phyloP scores from a whole-genome alignment of 1,284 basidiomycete genomes.

The Leccinum griseonigrum region DNA sequence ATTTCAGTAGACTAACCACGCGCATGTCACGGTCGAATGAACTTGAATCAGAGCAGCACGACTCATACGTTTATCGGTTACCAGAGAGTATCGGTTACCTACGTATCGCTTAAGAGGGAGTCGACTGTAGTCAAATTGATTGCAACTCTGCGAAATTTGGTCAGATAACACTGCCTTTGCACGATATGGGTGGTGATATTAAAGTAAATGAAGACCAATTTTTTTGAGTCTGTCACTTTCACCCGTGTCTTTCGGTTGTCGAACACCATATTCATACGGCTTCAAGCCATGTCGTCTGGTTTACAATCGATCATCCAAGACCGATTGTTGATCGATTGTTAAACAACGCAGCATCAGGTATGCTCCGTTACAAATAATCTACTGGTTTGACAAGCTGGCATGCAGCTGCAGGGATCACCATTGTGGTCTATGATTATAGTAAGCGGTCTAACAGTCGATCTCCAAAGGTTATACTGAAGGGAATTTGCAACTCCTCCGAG shows the following conservation, averaged over 20 bases:
- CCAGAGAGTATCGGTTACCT: too few relatives aligned
- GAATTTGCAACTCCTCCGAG: background rate
- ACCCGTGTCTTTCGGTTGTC: background rate
- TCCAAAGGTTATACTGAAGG: too few relatives aligned
- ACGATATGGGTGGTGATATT: background rate
- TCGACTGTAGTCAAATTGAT: too few relatives aligned
- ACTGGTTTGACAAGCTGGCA: background rate
- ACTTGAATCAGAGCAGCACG: too few relatives aligned
- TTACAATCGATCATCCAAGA: background rate
- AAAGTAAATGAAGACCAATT: background rate
- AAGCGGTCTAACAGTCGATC: background rate
- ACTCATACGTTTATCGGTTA: too few relatives aligned
- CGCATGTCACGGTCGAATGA: too few relatives aligned
- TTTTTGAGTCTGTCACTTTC: background rate
- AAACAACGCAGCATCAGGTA: background rate
- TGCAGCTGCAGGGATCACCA: background rate
- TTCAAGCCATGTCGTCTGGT: background rate
- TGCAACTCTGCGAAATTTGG: too few relatives aligned
- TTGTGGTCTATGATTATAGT: background rate
- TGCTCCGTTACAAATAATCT: background rate
- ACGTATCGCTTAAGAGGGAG: too few relatives aligned
- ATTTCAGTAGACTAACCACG: too few relatives aligned
- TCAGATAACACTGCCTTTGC: too few relatives aligned
- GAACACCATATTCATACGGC: background rate
- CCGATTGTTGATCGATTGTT: background rate